Evolutionary conservation across 108 stramenopile genomes (phyloP), one percentile per base, ranked within the genome.

Genomic region (Cyclotella choctawhatcheeana): DNA sequence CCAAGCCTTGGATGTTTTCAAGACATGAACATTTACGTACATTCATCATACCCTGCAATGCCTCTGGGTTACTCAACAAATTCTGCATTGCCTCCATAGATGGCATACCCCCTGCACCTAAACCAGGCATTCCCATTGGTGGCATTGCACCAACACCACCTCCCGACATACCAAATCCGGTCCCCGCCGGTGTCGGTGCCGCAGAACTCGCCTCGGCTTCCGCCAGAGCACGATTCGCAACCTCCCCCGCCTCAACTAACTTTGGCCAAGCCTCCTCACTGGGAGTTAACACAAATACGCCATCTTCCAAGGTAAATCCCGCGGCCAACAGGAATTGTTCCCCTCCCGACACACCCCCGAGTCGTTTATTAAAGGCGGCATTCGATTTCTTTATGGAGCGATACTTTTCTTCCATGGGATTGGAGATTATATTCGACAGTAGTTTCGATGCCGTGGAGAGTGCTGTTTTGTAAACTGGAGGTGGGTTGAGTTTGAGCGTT

Each of bases 351-450:
- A 87, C 45, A 35, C 79, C 75, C 22, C 94, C 94, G 18, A 95
- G 65, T 6, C 90, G 79, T 52, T 84, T 85, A 6, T 64, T 32
- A 66, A 95, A 95, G 13, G 90, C 91, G 25, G 90, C 69, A 76
- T 95, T 95, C 0, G 71, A 24, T 26, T 67, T 70, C 58, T 93
- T 93, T 65, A 95, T 67, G n/a, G 77, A 78, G 17, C 94, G 88
- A 65, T 93, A 95, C 69, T 93, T 93, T 78, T 93, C 94, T 64
- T 95, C 94, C 85, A 88, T 79, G 8, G 94, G 94, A 80, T 93
- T 55, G 17, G 22, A 21, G 2, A 86, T 54, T 52, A 95, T 90
- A 67, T 95, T 95, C 18, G 31, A 35, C 25, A 95, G 55, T 7
- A 95, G 64, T 61, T 89, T 95, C 29, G 79, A 77, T 3, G 91